Percentiles rank a stretch among this genome's conserved stretches.
These are phyloP conservation scores for Coccomyxa sp. DNA, from an alignment of 139 green algal species.

Conservation along the genomic window DNA sequence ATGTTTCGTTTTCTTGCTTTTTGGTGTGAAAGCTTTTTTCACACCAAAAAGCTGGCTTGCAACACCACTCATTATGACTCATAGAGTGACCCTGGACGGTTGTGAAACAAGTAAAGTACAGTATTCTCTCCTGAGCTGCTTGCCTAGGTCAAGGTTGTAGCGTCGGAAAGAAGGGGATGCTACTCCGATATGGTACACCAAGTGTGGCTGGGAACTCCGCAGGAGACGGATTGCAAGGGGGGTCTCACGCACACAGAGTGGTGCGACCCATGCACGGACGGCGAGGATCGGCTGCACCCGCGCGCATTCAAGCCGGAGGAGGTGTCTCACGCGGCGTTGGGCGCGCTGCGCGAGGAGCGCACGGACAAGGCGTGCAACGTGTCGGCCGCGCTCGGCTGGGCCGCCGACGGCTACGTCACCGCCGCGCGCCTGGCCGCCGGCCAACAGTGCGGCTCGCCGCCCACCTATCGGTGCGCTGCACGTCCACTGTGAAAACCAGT, in stretches of 20 bases:
- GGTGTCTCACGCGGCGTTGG: background rate
- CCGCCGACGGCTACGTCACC: background rate
- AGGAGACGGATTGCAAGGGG: background rate
- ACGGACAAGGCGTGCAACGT: background rate
- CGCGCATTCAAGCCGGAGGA: background rate
- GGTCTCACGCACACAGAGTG: background rate
- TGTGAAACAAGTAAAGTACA: background rate
- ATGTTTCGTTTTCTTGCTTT: background rate
- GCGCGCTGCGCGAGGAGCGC: background rate
- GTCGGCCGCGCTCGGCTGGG: no score
- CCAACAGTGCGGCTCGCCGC: background rate
- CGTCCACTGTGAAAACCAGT: no score
- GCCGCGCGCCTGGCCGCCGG: background rate
- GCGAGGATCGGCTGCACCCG: background rate
- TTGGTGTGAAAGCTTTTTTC: background rate
- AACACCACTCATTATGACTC: background rate
- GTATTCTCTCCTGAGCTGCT: background rate
- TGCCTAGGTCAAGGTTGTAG: no score
- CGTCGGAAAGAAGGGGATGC: no score
- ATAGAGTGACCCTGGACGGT: background rate
- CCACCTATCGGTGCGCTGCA: background rate
- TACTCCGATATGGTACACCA: background rate
- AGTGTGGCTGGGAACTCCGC: background rate
- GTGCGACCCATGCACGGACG: background rate
- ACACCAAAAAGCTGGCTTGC: background rate